Conservation (phyloP, 768 basidiomycete species). For the Tricholoma bakamatsutake region DNA sequence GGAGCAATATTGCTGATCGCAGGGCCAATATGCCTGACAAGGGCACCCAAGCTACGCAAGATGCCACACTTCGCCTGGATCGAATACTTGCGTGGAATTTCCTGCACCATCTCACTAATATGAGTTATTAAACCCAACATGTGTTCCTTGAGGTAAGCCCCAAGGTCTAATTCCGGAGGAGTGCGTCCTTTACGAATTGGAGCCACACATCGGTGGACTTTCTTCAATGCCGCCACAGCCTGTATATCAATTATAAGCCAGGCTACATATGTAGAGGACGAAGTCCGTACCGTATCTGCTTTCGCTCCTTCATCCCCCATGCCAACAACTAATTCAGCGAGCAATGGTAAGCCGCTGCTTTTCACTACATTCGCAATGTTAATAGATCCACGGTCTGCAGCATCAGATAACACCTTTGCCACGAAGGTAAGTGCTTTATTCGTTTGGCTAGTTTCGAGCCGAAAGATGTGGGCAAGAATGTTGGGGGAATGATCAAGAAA, state of each 20-base stretch:
- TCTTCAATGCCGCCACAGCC: conserved; percentile 33
- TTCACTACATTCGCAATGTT: conserved; percentile 51
- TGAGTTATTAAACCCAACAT: conserved; percentile 83
- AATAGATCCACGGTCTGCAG: conserved; percentile 31
- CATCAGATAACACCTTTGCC: conserved; percentile 47
- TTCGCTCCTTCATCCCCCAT: conserved; percentile 62
- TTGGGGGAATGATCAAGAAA: conserved; percentile 52
- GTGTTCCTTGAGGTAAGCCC: conserved; percentile 61
- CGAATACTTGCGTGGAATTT: conserved; percentile 72
- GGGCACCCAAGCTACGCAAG: conserved; percentile 67
- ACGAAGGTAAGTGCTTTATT: conserved; percentile 59
- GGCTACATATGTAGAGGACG: not conserved
- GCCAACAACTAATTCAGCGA: conserved; percentile 70
- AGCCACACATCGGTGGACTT: conserved; percentile 41
- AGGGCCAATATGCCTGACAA: conserved; percentile 67
- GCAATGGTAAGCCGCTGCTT: conserved; percentile 60
- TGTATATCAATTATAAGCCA: conserved; percentile 9
- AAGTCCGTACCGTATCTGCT: conserved; percentile 37
- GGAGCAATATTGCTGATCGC: conserved; percentile 74
- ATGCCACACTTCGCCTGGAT: conserved; percentile 67
- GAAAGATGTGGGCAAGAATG: conserved; percentile 64
- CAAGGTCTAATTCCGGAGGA: conserved; percentile 33
- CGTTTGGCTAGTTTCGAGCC: conserved; percentile 50
- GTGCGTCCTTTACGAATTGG: conserved; percentile 16
- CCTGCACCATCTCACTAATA: conserved; percentile 84